A percentile compares a stretch with the other conserved stretches of the same genome.
phyloP scores from a whole-genome alignment of 2,329 filamentous ascomycete genomes.

The Fusarium phyllophilum region DNA sequence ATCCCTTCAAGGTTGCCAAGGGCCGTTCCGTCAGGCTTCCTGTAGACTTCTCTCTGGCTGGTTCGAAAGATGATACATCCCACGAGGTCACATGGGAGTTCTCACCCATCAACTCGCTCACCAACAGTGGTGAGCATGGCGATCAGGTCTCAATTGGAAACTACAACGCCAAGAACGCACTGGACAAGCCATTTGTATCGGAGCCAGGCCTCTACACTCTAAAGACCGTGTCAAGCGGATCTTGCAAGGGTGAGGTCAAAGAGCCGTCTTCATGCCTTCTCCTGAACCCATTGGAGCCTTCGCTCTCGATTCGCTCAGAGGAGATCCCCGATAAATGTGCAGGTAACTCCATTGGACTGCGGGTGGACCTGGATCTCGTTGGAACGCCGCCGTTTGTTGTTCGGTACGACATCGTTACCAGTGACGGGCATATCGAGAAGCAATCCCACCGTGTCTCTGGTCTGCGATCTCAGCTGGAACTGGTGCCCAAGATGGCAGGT shows the following conservation, averaged over 20 bases:
- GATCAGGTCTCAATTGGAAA: conserved; percentile 66
- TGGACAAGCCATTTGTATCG: conserved; percentile 74
- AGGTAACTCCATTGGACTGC: conserved; percentile 89
- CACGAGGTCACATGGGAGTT: conserved; percentile 86
- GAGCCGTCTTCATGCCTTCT: conserved; percentile 95
- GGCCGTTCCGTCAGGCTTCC: conserved; percentile 76
- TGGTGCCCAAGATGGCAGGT: conserved; percentile 83
- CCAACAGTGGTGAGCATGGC: conserved; percentile 75
- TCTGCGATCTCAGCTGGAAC: conserved; percentile 83
- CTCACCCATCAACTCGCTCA: conserved; percentile 76
- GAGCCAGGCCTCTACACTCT: conserved; percentile 89
- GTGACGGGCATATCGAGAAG: conserved; percentile 64
- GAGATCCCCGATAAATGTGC: conserved; percentile 95
- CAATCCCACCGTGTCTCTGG: conserved; percentile 71
- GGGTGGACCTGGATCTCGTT: conserved; percentile 87
- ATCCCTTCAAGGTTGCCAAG: conserved; percentile 84
- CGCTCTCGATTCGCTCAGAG: conserved; percentile 76
- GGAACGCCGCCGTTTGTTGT: conserved; percentile 93
- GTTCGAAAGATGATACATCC: conserved; percentile 67
- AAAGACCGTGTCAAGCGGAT: conserved; percentile 79
- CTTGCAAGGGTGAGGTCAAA: conserved; percentile 86
- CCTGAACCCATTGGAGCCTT: conserved; percentile 89
- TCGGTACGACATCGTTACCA: conserved; percentile 75
- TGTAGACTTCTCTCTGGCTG: conserved; percentile 73
- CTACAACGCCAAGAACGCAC: conserved; percentile 68